A percentile compares a stretch with the other conserved stretches of the same genome.
Conservation (phyloP, 208 protist species). For the Naegleria gruberi region DNA sequence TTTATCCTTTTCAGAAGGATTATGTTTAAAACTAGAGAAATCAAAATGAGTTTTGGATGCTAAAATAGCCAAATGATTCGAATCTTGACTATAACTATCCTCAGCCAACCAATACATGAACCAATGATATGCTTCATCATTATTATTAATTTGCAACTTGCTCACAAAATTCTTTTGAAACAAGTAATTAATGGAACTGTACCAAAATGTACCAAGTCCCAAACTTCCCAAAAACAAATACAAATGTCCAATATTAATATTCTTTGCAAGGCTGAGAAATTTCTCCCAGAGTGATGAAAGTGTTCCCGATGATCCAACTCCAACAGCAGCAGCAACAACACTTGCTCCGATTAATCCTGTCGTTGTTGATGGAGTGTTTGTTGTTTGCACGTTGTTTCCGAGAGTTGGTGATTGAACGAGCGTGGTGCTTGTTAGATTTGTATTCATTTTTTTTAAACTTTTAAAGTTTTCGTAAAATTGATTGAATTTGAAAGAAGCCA, state of each 20-base stretch:
- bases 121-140: slow-evolving; percentile 17
- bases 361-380: too few relatives aligned
- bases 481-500: too few relatives aligned
- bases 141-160: background rate
- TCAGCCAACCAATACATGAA: background rate
- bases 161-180: background rate
- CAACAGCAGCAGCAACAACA: too few relatives aligned
- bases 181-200: background rate
- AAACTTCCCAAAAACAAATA: background rate
- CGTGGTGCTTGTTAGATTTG: too few relatives aligned
- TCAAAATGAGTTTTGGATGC: background rate
- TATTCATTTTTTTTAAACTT: too few relatives aligned
- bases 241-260: background rate
- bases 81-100: background rate
- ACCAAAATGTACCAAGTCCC: background rate
- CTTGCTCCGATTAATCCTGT: too few relatives aligned
- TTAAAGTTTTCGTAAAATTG: too few relatives aligned
- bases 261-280: background rate
- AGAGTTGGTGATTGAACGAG: too few relatives aligned
- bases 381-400: too few relatives aligned
- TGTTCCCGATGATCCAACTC: too few relatives aligned
- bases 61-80: background rate
- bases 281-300: background rate
- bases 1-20: slow-evolving; percentile 9
- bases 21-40: background rate